A percentile compares a stretch with the other conserved stretches of the same genome.
Evolutionary conservation across 169 alveolate genomes (phyloP).

Genomic region (Plasmodium falciparum): DNA sequence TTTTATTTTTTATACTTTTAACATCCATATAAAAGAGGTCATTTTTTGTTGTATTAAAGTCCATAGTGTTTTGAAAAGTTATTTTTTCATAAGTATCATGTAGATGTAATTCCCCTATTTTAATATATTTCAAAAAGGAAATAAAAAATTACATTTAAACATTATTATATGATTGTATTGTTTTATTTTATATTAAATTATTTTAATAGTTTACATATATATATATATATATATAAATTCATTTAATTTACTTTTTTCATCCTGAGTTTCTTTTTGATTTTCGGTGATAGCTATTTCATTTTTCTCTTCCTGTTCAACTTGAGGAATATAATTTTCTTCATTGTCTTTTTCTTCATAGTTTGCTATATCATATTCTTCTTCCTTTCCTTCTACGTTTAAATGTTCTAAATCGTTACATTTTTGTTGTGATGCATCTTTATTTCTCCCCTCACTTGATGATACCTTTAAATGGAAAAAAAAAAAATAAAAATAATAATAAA

Average conservation of each 20-base stretch:
- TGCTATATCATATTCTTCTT: not conserved
- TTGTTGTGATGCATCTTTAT: not conserved
- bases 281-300: not conserved
- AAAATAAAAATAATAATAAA: not conserved
- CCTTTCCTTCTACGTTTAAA: not conserved
- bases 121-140: constrained; percentile 2
- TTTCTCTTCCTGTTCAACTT: constrained; percentile 15
- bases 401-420: not conserved
- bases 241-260: not conserved
- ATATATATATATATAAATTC: not conserved
- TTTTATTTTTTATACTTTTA: too few species aligned
- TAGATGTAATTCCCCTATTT: not conserved
- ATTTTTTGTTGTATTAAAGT: too few species aligned
- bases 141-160: not conserved
- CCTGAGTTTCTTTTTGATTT: constrained; percentile 10
- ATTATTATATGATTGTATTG: not conserved
- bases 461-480: constrained; percentile 6
- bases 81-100: too few species aligned
- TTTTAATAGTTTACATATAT: not conserved
- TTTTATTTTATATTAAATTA: not conserved
- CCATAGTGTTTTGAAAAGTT: too few species aligned
- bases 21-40: too few species aligned
- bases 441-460: not conserved
- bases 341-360: constrained; percentile 8
- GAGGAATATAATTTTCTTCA: constrained; percentile 2